These are phyloP conservation scores for Fistulina hepatica DNA, from an alignment of 1,284 basidiomycete species.

Conservation along the genomic window DNA sequence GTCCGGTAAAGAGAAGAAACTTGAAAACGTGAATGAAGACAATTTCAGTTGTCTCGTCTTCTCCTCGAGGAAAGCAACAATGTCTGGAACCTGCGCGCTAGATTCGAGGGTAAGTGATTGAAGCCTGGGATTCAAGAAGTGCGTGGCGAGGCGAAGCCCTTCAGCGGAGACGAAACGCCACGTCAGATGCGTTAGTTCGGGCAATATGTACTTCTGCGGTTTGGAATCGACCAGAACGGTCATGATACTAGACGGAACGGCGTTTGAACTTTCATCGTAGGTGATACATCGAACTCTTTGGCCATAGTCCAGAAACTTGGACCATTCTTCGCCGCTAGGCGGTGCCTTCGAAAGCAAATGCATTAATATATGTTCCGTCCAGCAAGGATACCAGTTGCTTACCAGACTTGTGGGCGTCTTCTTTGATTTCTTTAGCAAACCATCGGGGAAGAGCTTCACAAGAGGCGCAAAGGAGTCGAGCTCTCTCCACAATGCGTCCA, in stretches of 20 bases:
- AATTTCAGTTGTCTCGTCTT: slow-evolving; percentile 50
- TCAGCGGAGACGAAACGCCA: slow-evolving; percentile 61
- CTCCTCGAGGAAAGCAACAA: slow-evolving; percentile 50
- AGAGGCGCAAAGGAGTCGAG: slow-evolving; percentile 64
- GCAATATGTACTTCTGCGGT: slow-evolving; percentile 52
- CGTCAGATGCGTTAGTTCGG: slow-evolving; percentile 51
- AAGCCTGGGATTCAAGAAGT: slow-evolving; percentile 54
- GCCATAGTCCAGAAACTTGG: slow-evolving; percentile 48
- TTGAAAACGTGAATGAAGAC: slow-evolving; percentile 53
- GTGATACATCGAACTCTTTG: slow-evolving; percentile 53
- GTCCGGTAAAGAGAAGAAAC: slow-evolving; percentile 56
- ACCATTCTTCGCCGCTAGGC: slow-evolving; percentile 58
- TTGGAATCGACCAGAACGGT: slow-evolving; percentile 50
- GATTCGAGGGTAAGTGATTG: slow-evolving; percentile 52
- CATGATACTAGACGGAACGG: slow-evolving; percentile 52
- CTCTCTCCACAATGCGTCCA: slow-evolving; percentile 64
- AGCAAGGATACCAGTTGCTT: slow-evolving; percentile 24
- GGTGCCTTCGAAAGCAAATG: slow-evolving; percentile 37
- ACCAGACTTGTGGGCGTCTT: slow-evolving; percentile 67
- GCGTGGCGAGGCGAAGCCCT: slow-evolving; percentile 48
- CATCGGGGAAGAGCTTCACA: slow-evolving; percentile 54
- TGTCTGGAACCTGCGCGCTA: slow-evolving; percentile 40
- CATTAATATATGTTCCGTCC: not conserved
- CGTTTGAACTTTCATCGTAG: slow-evolving; percentile 57
- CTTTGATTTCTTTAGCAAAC: slow-evolving; percentile 53